Evolutionary conservation across 108 stramenopile genomes (phyloP), one percentile per base, ranked within the genome.

Genomic region (Schizochytrium sp.): DNA sequence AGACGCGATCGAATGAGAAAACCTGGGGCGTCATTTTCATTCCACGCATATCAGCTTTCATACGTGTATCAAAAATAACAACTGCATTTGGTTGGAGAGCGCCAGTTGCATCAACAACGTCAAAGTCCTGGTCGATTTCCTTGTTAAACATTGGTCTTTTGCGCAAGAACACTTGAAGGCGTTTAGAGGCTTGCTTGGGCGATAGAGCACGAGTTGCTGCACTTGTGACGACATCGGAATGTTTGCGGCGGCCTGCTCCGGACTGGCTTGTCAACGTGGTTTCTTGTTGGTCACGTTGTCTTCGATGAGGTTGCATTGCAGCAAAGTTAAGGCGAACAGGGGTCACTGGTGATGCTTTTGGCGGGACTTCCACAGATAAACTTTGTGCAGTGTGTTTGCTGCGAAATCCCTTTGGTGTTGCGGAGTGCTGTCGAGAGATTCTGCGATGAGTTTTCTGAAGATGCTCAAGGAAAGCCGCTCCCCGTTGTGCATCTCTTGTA

Each of bases 71-170:
- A 91, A 93, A 92, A 28, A 95, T 64, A 56, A 92, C 87, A 64
- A 91, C 83, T 41, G 47, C 47, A 46, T 92, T 92, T 47, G 40
- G 45, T 42, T 69, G 41, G 0, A 59, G 64, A 28, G 44, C 47
- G 2, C 88, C 61, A 5, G 91, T 61, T 13, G 93, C 90, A 47
- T 94, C 90, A 57, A 95, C 72, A 42, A 94, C 94, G 72, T 90
- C 93, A 72, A 94, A 94, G 46, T 91, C 93, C 46, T 91, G 69
- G 72, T 91, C 89, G 49, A 92, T 61, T 88, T 95, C 94, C 72
- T 92, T 92, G 40, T 92, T 88, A 58, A 94, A 93, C 53, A 95
- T 91, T n/a, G 94, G 94, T 87, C 94, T 92, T 72, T 95, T 95
- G 3, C 94, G 90, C 38, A 95, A 88, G 56, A 90, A 92, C 72